These are phyloP conservation scores for Penicillium subrubescens DNA, from an alignment of 495 filamentous ascomycete species.

Conservation along the genomic window DNA sequence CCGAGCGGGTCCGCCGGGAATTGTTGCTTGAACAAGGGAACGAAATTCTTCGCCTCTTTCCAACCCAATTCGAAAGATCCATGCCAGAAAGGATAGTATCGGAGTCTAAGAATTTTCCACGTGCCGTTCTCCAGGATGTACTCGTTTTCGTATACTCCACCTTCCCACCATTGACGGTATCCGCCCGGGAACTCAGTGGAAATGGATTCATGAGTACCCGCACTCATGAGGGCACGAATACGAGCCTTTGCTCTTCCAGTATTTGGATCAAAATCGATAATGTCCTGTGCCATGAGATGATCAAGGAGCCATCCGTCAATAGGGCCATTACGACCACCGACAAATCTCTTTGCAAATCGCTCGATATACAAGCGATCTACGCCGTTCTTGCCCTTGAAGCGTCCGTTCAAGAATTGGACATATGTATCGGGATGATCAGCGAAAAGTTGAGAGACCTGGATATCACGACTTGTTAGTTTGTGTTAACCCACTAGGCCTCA, in stretches of 20 bases:
- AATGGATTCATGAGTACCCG: slow-evolving; percentile 7
- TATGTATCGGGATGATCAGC: not conserved
- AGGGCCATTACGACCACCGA: slow-evolving; percentile 9
- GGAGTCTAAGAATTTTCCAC: slow-evolving; percentile 12
- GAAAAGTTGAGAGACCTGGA: not conserved
- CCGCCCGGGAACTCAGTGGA: slow-evolving; percentile 5
- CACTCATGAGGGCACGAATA: not conserved
- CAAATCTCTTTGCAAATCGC: slow-evolving; percentile 8
- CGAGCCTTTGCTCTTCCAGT: not conserved
- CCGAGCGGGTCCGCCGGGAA: not conserved
- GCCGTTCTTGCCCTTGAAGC: not conserved
- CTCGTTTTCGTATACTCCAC: slow-evolving; percentile 11
- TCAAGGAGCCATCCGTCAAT: slow-evolving; percentile 12
- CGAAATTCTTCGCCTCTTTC: not conserved
- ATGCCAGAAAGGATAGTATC: slow-evolving; percentile 14
- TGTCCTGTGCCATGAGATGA: slow-evolving; percentile 12
- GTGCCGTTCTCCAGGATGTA: slow-evolving; percentile 7
- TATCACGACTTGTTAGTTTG: not conserved
- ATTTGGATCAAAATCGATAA: not conserved
- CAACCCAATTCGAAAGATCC: slow-evolving; percentile 4
- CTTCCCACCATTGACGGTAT: slow-evolving; percentile 12
- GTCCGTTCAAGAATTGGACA: not conserved
- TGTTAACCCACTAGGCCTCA: not conserved
- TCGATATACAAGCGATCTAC: slow-evolving; percentile 7
- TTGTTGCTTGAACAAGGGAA: slow-evolving; percentile 6